Evolutionary conservation across 2,329 filamentous ascomycete species (phyloP).

Genomic region (Calonectria hawksworthii): DNA sequence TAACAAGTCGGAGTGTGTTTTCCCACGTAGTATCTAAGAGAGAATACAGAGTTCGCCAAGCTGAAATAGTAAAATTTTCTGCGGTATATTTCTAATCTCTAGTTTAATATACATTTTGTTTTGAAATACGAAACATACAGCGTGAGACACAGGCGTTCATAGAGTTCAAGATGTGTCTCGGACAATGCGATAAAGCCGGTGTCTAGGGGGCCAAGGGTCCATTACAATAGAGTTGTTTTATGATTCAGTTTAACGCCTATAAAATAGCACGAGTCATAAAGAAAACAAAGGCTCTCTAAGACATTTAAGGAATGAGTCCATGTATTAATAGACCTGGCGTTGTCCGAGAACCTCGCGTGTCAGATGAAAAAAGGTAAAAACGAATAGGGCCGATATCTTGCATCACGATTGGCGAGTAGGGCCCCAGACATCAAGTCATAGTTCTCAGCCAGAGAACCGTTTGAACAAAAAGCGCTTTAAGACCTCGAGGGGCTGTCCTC

Average conservation of each 20-base stretch:
- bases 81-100: no score
- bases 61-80: no score
- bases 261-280: not conserved
- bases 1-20: not conserved
- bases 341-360: not conserved
- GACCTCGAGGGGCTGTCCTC: fast-evolving
- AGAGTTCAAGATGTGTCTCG: not conserved
- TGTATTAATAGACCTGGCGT: not conserved
- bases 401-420: not conserved
- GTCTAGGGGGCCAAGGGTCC: not conserved
- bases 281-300: not conserved
- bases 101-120: not conserved
- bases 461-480: no score
- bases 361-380: not conserved
- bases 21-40: no score
- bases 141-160: not conserved
- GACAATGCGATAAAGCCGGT: not conserved
- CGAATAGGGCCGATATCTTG: not conserved
- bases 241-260: not conserved
- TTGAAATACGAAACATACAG: not conserved
- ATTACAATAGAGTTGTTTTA: not conserved
- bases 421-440: not conserved
- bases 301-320: not conserved
- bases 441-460: not conserved
- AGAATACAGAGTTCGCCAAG: no score